Percentiles rank a stretch among this genome's conserved stretches.
Conservation (phyloP, 768 basidiomycete genomes). For the Tulasnella sp. region DNA sequence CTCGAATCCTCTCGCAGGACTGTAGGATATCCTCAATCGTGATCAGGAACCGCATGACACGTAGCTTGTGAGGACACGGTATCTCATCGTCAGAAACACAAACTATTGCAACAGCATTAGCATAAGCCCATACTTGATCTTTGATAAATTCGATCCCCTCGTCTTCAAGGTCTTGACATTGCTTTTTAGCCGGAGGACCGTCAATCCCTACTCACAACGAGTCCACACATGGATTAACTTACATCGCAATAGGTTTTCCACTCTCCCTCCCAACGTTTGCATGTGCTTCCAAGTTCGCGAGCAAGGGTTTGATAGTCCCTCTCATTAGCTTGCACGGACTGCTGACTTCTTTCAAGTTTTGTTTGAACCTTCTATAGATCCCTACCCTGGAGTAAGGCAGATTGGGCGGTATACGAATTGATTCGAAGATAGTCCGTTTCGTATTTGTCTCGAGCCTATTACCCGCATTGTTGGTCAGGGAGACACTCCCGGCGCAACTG, state of each 20-base stretch:
- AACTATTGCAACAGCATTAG: constrained; percentile 91
- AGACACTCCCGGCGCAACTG: neutral
- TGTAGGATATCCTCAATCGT: constrained; percentile 42
- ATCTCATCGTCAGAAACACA: constrained; percentile 98
- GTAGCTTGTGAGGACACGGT: constrained; percentile 40
- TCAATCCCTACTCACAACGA: neutral
- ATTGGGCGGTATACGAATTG: constrained; percentile 91
- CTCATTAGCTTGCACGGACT: constrained; percentile 89
- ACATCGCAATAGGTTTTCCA: constrained; percentile 94
- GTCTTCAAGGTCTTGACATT: constrained; percentile 94
- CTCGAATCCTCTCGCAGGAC: constrained; percentile 90
- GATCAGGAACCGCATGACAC: neutral
- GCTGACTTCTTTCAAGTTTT: constrained; percentile 85
- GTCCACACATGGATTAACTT: constrained; percentile 29
- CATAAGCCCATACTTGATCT: constrained; percentile 94
- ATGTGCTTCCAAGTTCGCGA: constrained; percentile 74
- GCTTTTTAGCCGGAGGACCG: constrained; percentile 39
- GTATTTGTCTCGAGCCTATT: constrained; percentile 82
- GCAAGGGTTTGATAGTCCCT: constrained; percentile 87
- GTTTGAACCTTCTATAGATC: constrained; percentile 87
- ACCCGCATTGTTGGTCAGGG: neutral
- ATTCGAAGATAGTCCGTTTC: constrained; percentile 91
- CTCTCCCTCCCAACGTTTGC: constrained; percentile 83
- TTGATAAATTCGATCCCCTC: constrained; percentile 91
- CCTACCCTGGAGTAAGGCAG: constrained; percentile 86